Evolutionary conservation across 2,329 filamentous ascomycete genomes (phyloP).

Genomic region (Nemania sp.): DNA sequence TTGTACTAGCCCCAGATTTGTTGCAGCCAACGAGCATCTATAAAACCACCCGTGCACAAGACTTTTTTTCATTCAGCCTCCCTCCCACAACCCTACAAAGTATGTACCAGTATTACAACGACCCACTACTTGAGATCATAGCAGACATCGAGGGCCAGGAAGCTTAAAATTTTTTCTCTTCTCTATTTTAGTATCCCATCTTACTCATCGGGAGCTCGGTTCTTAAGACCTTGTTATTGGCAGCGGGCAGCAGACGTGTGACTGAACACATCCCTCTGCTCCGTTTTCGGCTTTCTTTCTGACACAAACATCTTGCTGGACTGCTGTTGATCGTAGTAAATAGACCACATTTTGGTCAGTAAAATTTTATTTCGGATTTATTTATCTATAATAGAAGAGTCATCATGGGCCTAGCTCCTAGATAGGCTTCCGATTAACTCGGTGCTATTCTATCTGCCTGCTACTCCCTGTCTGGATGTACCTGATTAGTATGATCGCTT

Average conservation of each 20-base stretch:
- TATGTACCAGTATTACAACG: slow-evolving; percentile 7
- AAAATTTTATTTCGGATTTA: background rate
- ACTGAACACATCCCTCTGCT: slow-evolving; percentile 26
- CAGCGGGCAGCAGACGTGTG: slow-evolving; percentile 16
- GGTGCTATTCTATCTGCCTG: background rate
- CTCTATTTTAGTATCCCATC: slow-evolving; percentile 16
- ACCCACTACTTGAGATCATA: slow-evolving; percentile 13
- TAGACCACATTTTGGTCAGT: slow-evolving; percentile 1
- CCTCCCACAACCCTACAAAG: too few species aligned
- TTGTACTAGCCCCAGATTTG: slow-evolving; percentile 19
- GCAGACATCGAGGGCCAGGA: slow-evolving; percentile 9
- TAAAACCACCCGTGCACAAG: slow-evolving; percentile 19
- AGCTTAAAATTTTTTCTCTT: slow-evolving; percentile 26
- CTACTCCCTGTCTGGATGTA: background rate
- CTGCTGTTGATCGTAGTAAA: background rate
- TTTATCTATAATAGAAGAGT: slow-evolving; percentile 6
- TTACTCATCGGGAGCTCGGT: slow-evolving; percentile 20
- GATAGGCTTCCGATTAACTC: slow-evolving; percentile 6
- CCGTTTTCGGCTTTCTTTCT: slow-evolving; percentile 35
- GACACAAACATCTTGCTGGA: slow-evolving; percentile 16
- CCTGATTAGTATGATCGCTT: slow-evolving; percentile 13
- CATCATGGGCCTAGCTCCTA: slow-evolving; percentile 4
- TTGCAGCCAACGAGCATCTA: slow-evolving; percentile 23
- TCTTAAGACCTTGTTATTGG: slow-evolving; percentile 32
- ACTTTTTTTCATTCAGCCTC: slow-evolving; percentile 5